Percentiles rank a stretch among this genome's conserved stretches.
Evolutionary conservation across 768 basidiomycete species (phyloP).

Genomic region (Suillus fuscotomentosus): DNA sequence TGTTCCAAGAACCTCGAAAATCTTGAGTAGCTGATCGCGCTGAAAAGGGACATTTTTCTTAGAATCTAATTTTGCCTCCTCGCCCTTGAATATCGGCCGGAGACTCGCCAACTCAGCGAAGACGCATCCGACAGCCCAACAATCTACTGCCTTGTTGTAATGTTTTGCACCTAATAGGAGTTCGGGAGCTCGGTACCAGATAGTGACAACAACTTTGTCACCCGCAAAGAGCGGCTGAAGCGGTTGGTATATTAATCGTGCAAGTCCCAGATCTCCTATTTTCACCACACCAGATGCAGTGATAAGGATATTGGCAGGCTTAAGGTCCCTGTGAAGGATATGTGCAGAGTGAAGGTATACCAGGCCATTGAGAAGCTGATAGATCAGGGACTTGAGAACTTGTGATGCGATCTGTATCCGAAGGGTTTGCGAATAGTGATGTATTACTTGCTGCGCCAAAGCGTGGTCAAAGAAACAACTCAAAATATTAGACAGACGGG

Average conservation of each 20-base stretch:
- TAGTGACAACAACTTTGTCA: constrained; percentile 98
- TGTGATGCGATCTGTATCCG: constrained; percentile 71
- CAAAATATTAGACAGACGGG: not conserved
- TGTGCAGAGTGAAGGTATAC: constrained; percentile 93
- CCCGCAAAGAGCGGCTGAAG: constrained; percentile 89
- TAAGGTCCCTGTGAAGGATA: constrained; percentile 95
- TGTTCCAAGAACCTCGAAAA: constrained; percentile 93
- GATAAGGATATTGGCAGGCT: constrained; percentile 98
- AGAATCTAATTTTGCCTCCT: constrained; percentile 95
- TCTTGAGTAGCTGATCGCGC: constrained; percentile 89
- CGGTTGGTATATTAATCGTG: constrained; percentile 87
- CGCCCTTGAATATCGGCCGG: constrained; percentile 97
- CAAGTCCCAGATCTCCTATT: constrained; percentile 97
- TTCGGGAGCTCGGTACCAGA: constrained; percentile 99
- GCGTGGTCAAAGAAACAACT: not conserved
- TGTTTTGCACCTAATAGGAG: constrained; percentile 95
- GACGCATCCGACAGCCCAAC: constrained; percentile 98
- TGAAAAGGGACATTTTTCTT: constrained; percentile 99
- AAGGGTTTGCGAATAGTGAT: constrained; percentile 92
- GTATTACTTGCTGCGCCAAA: constrained; percentile 85
- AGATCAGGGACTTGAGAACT: constrained; percentile 90
- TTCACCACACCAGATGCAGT: constrained; percentile 87
- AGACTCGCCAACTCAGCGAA: constrained; percentile 93
- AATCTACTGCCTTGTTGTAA: constrained; percentile 95
- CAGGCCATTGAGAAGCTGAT: constrained; percentile 92